phyloP scores from a whole-genome alignment of 495 filamentous ascomycete species.

The Aeminium ludgeri region DNA sequence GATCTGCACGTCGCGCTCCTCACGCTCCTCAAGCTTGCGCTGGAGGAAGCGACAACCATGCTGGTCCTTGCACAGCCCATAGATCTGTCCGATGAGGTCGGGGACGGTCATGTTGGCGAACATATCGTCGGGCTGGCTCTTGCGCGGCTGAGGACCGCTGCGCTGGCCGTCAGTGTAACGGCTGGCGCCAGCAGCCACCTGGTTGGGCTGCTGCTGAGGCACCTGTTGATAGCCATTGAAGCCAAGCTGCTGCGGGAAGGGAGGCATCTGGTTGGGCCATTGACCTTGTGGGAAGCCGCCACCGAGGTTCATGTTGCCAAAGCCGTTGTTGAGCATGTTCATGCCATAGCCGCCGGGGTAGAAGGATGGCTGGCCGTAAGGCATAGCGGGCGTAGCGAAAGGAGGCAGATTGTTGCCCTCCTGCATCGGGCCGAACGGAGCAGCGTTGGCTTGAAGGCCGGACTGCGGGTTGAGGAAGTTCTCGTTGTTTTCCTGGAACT shows the following conservation, averaged over 20 bases:
- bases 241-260: conserved; percentile 28
- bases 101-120: conserved; percentile 68
- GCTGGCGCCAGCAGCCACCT: conserved; percentile 9
- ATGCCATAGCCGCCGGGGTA: conserved; percentile 36
- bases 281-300: conserved; percentile 16
- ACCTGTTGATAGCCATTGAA: conserved; percentile 32
- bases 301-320: conserved; percentile 41
- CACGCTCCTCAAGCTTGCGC: conserved; percentile 87
- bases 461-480: conserved; percentile 39
- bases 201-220: conserved; percentile 4
- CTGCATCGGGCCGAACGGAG: conserved; percentile 43
- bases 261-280: conserved; percentile 22
- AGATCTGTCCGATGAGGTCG: conserved; percentile 61
- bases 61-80: conserved; percentile 85
- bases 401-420: conserved; percentile 3
- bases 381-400: conserved; percentile 15
- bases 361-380: conserved; percentile 22
- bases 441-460: conserved; percentile 59
- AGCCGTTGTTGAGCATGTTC: conserved; percentile 39
- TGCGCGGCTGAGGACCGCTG: conserved; percentile 5
- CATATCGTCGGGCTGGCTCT: conserved; percentile 18
- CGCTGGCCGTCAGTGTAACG: conserved; percentile 9
- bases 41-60: conserved; percentile 91
- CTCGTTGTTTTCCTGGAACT: conserved; percentile 18
- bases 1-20: conserved; percentile 65